Evolutionary conservation across 2,329 filamentous ascomycete species (phyloP).

Genomic region (Pseudogymnoascus sp.): DNA sequence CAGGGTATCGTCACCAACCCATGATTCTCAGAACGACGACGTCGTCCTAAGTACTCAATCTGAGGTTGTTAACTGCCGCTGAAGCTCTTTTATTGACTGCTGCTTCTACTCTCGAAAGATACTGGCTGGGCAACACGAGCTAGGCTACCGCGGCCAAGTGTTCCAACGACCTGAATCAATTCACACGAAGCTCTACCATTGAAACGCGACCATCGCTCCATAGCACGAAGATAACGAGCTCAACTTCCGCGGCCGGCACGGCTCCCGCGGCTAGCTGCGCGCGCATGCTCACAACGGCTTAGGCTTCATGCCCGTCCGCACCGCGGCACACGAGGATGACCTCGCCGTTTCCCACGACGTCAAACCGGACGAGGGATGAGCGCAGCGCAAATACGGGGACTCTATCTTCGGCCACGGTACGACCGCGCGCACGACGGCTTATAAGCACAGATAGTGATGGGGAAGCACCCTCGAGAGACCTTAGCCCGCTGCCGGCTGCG

Average conservation of each 20-base stretch:
- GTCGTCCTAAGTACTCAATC: not conserved
- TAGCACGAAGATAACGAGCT: not conserved
- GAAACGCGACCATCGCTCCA: not conserved
- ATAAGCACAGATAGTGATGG: slow-evolving; percentile 21
- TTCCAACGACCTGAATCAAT: not conserved
- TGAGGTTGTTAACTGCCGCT: not conserved
- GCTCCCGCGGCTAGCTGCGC: not conserved
- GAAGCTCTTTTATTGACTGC: not conserved
- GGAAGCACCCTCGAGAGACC: slow-evolving; percentile 34
- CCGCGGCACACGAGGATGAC: slow-evolving; percentile 9
- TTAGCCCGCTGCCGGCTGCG: slow-evolving; percentile 42
- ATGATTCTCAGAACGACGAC: slow-evolving; percentile 1
- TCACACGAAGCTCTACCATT: not conserved
- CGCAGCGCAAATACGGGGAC: slow-evolving; percentile 2
- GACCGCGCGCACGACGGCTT: slow-evolving; percentile 24
- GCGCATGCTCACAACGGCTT: not conserved
- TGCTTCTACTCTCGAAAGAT: not conserved
- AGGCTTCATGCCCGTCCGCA: not conserved
- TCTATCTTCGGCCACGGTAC: slow-evolving; percentile 17
- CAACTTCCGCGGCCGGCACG: not conserved
- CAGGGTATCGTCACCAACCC: slow-evolving; percentile 1
- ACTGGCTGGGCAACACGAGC: not conserved
- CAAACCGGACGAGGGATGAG: slow-evolving; percentile 4
- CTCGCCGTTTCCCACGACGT: slow-evolving; percentile 9
- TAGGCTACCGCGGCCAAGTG: not conserved